A percentile compares a stretch with the other conserved stretches of the same genome.
Conservation (phyloP, 1,284 basidiomycete genomes). For the Sporisorium reilianum region DNA sequence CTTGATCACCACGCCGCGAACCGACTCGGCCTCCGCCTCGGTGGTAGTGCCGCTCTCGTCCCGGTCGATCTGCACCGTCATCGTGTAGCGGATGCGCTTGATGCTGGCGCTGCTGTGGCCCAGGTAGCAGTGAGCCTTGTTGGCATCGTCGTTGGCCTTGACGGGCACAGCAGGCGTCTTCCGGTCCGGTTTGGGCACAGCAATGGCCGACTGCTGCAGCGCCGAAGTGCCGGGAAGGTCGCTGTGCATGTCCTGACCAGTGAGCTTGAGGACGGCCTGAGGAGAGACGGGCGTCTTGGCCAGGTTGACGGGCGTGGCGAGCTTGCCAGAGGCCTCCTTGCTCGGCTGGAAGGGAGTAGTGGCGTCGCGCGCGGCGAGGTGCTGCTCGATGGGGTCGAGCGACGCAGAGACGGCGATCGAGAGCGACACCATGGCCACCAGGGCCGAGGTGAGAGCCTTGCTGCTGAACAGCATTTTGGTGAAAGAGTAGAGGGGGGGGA, state of each 20-base stretch:
- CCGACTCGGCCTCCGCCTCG: neutral
- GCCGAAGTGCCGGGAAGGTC: neutral
- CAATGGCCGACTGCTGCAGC: slow-evolving; percentile 8
- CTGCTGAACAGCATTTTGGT: slow-evolving; percentile 18
- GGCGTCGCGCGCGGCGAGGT: slow-evolving; percentile 19
- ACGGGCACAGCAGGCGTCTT: neutral
- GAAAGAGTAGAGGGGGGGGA: neutral
- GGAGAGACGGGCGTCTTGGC: neutral
- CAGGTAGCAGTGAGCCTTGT: slow-evolving; percentile 32
- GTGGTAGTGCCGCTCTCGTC: slow-evolving; percentile 33
- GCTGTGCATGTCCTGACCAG: slow-evolving; percentile 33
- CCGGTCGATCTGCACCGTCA: slow-evolving; percentile 24
- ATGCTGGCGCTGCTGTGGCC: slow-evolving; percentile 21
- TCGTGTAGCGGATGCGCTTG: slow-evolving; percentile 35
- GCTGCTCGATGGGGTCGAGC: slow-evolving; percentile 28
- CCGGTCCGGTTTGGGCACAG: neutral
- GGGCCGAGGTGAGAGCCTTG: slow-evolving; percentile 17
- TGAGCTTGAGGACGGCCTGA: slow-evolving; percentile 22
- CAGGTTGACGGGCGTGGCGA: slow-evolving; percentile 25
- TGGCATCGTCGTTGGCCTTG: neutral
- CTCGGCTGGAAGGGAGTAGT: neutral
- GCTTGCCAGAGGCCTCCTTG: slow-evolving; percentile 29
- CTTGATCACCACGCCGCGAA: slow-evolving; percentile 26
- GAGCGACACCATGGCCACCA: slow-evolving; percentile 35
- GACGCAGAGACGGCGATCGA: slow-evolving; percentile 25